Evolutionary conservation across 2,329 filamentous ascomycete species (phyloP).

Genomic region (Lasiodiplodia sp.): DNA sequence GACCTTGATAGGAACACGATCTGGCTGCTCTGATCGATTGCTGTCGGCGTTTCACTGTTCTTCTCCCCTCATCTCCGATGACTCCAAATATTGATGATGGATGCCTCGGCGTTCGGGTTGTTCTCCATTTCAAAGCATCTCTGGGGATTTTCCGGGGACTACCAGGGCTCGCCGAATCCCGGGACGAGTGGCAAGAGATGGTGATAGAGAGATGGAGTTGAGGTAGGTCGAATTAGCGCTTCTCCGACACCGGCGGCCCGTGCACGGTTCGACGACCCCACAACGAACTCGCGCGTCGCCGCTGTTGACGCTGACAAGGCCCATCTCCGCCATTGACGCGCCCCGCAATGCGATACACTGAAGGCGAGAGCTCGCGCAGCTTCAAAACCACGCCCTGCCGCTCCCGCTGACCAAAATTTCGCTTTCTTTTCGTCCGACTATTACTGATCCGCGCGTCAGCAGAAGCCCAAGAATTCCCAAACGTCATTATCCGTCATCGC

Average conservation of each 20-base stretch:
- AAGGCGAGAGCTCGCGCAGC: not conserved
- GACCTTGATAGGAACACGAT: not conserved
- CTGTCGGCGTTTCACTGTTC: too few relatives aligned
- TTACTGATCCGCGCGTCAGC: not conserved
- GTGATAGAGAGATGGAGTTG: not conserved
- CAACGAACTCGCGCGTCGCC: conserved; percentile 14
- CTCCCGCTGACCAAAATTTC: not conserved
- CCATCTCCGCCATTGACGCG: conserved; percentile 30
- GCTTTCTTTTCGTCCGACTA: not conserved
- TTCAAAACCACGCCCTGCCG: conserved; percentile 18
- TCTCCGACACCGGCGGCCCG: conserved; percentile 13
- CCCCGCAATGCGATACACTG: conserved; percentile 6
- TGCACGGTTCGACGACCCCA: not conserved
- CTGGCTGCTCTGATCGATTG: not conserved
- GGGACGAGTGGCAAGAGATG: not conserved
- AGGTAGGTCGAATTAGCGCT: conserved; percentile 1
- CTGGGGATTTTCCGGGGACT: not conserved
- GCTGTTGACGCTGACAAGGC: conserved; percentile 30
- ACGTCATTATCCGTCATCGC: conserved; percentile 22
- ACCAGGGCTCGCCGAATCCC: too few relatives aligned
- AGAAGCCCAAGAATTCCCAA: not conserved
- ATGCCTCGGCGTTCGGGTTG: too few relatives aligned
- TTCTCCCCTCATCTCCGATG: too few relatives aligned
- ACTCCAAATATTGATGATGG: too few relatives aligned
- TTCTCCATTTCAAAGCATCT: not conserved